Base-by-base conservation (phyloP, 2,329 filamentous ascomycete genomes). In the Helminthosporium solani region DNA sequence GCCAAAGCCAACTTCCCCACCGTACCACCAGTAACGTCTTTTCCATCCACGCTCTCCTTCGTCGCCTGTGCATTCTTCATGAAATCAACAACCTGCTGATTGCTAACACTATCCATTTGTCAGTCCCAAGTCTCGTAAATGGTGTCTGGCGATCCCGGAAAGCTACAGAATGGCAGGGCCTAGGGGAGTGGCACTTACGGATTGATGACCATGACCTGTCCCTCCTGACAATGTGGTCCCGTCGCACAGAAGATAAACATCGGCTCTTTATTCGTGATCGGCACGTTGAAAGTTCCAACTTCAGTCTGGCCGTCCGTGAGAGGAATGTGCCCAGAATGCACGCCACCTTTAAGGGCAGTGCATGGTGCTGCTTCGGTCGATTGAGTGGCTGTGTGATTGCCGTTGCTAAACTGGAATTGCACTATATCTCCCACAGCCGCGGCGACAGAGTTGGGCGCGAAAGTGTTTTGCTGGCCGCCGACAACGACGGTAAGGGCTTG, bases 171-270 rank as follows among this genome's bases (percentile, higher is more conserved):
- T n/a, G n/a, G n/a, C n/a, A n/a, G n/a, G n/a, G n/a, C n/a, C n/a
- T n/a, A n/a, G n/a, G n/a, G n/a, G n/a, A n/a, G n/a, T n/a, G n/a
- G 25, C 12, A 44, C 53, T 2, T 49, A 58, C 44, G 61, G 50
- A 31, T 64, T 64, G 8, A 65, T 45, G 7, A 64, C 46, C 60
- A 65, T 65, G 21, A 64, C 57, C 34, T 64, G 60, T 3, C 61
- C 63, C 4, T 51, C 31, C 39, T 66, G 63, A 19, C 63, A 66
- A 50, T 66, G 63, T 3, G 63, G 63, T 7, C 60, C 60, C 0
- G 63, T 66, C 1, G 60, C 60, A 37, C 63, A 66, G 45, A 63
- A 67, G 40, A 67, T 19, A 39, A 64, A 66, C 50, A 67, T 64
- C 2, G 62, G 54, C 2, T 64, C 60, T 0, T 62, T 56, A 25